phyloP scores from a whole-genome alignment of 345 rosid genomes.

The Eutrema heterophyllum region DNA sequence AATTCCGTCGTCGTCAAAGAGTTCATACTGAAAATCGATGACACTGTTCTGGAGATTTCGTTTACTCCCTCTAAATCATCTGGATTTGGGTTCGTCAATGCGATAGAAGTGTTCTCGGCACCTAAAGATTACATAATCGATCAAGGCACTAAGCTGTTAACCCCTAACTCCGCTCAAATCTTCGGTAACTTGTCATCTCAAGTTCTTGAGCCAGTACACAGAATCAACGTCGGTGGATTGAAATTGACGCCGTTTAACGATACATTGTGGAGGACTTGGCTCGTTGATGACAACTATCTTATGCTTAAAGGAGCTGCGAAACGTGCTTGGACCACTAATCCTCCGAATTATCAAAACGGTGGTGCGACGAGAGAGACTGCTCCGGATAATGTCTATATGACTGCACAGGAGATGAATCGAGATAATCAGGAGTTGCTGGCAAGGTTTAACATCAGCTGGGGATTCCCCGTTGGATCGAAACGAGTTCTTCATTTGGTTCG shows the following conservation, averaged over 20 bases:
- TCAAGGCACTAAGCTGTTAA: conserved; percentile 54
- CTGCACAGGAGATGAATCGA: conserved; percentile 82
- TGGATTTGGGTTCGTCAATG: conserved; percentile 66
- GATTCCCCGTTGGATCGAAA: conserved; percentile 48
- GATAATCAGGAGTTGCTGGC: conserved; percentile 43
- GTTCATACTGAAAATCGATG: conserved; percentile 39
- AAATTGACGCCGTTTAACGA: conserved; percentile 86
- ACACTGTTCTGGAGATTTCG: conserved; percentile 41
- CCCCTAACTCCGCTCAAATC: conserved; percentile 36
- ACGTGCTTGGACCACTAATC: conserved; percentile 40
- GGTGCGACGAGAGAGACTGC: conserved; percentile 71
- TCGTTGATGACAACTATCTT: conserved; percentile 70
- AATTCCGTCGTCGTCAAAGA: conserved; percentile 40
- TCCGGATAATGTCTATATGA: conserved; percentile 82
- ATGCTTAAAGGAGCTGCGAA: conserved; percentile 64
- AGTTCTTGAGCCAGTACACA: conserved; percentile 66
- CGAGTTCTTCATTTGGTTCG: conserved; percentile 62
- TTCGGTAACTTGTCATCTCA: conserved; percentile 53
- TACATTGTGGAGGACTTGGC: conserved; percentile 92
- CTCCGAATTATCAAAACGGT: conserved; percentile 69
- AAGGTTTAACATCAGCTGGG: conserved; percentile 76
- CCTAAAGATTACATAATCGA: conserved; percentile 63
- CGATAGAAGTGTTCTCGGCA: conserved; percentile 74
- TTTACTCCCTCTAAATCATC: conserved; percentile 39
- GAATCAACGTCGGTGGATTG: conserved; percentile 89